phyloP scores from a whole-genome alignment of 2,329 filamentous ascomycete genomes.

The Mycogone perniciosa region DNA sequence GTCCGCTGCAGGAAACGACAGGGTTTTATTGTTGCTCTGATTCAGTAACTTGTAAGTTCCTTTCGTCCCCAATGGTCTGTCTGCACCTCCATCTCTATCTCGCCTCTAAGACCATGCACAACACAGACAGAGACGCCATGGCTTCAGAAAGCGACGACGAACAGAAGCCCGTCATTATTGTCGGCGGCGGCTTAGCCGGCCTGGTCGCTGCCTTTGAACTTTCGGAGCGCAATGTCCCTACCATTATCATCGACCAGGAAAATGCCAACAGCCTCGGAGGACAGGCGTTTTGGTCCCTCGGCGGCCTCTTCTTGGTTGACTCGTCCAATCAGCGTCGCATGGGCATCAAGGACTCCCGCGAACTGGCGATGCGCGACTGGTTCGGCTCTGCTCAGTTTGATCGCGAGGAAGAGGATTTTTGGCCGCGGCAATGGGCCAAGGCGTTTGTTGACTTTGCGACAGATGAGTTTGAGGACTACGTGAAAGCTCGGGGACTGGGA shows the following conservation, averaged over 20 bases:
- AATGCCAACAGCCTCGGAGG: conserved; percentile 50
- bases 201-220: conserved; percentile 55
- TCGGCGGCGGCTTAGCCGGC: conserved; percentile 53
- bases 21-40: too few species aligned
- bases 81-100: neutral
- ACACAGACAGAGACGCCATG: conserved; percentile 14
- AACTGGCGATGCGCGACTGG: conserved; percentile 55
- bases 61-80: neutral
- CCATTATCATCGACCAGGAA: conserved; percentile 53
- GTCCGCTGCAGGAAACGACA: too few species aligned
- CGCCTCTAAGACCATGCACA: neutral
- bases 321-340: conserved; percentile 49
- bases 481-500: conserved; percentile 45
- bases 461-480: conserved; percentile 52
- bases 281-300: conserved; percentile 59
- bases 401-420: conserved; percentile 48
- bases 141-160: conserved; percentile 5
- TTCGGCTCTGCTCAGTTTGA: conserved; percentile 52
- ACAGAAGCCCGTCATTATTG: conserved; percentile 42
- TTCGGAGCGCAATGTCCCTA: conserved; percentile 41
- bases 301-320: conserved; percentile 55
- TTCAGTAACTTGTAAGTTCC: too few species aligned
- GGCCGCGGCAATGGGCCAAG: conserved; percentile 56
- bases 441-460: conserved; percentile 57
- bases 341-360: conserved; percentile 52